Evolutionary conservation across 2,329 filamentous ascomycete species (phyloP).

Genomic region (Paracoccidioides lutzii): DNA sequence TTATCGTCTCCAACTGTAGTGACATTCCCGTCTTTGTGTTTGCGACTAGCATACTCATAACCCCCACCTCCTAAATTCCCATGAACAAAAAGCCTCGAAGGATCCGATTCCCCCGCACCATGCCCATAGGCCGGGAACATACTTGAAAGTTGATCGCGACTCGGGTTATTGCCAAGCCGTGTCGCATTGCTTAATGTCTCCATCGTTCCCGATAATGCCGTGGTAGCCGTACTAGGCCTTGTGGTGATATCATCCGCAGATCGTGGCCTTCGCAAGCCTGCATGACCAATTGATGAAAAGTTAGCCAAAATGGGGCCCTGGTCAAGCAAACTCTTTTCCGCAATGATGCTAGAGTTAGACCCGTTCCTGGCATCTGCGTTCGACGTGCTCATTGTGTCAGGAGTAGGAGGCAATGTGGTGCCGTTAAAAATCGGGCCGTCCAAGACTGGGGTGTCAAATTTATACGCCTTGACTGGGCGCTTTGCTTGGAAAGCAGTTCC

Average conservation of each 20-base stretch:
- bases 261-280: conserved; percentile 17
- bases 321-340: conserved; percentile 17
- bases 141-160: conserved; percentile 16
- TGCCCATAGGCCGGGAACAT: conserved; percentile 19
- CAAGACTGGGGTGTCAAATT: conserved; percentile 16
- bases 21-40: conserved; percentile 9
- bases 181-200: conserved; percentile 22
- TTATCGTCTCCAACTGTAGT: not conserved
- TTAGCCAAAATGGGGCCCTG: conserved; percentile 5
- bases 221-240: conserved; percentile 20
- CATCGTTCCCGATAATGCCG: conserved; percentile 19
- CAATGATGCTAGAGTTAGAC: conserved; percentile 25
- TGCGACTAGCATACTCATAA: not conserved
- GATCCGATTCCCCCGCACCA: conserved; percentile 14
- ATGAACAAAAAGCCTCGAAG: not conserved
- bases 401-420: conserved; percentile 27
- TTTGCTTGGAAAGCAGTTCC: conserved; percentile 16
- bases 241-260: conserved; percentile 24
- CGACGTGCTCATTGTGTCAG: conserved; percentile 33
- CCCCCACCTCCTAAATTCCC: not conserved
- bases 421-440: conserved; percentile 23
- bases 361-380: conserved; percentile 19
- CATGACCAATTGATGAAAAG: conserved; percentile 12
- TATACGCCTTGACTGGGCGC: conserved; percentile 12
- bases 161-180: conserved; percentile 13